Evolutionary conservation across 1,284 basidiomycete species (phyloP).

Genomic region (Butyriboletus regius): DNA sequence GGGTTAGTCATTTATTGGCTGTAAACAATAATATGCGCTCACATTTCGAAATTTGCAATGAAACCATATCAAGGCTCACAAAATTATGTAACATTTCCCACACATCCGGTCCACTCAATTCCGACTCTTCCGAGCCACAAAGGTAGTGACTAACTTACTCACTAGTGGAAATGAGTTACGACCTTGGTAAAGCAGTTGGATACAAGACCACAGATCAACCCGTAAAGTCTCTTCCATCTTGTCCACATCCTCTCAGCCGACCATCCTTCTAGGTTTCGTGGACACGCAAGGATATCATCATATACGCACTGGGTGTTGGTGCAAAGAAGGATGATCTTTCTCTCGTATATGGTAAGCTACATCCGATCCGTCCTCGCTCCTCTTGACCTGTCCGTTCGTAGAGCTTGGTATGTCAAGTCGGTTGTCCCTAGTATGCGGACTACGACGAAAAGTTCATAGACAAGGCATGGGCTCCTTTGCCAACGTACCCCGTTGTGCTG

Average conservation of each 20-base stretch:
- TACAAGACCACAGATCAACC: slow-evolving; percentile 17
- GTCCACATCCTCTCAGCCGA: background rate
- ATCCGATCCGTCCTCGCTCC: background rate
- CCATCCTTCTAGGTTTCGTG: slow-evolving; percentile 24
- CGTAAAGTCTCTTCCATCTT: slow-evolving; percentile 5
- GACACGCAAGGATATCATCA: slow-evolving; percentile 31
- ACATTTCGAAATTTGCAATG: too few relatives aligned
- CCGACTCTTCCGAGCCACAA: too few relatives aligned
- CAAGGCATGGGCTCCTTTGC: slow-evolving; percentile 46
- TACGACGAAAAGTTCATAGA: slow-evolving; percentile 28
- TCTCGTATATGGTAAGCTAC: slow-evolving; percentile 26
- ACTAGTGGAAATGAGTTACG: slow-evolving; percentile 20
- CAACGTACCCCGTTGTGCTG: slow-evolving; percentile 51
- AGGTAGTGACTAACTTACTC: too few relatives aligned
- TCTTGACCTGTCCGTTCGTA: slow-evolving; percentile 5
- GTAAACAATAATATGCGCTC: too few relatives aligned
- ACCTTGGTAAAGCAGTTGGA: slow-evolving; percentile 27
- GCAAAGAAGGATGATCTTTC: slow-evolving; percentile 30
- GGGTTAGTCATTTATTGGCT: too few relatives aligned
- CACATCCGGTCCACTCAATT: background rate
- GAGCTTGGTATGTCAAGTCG: slow-evolving; percentile 27
- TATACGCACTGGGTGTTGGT: slow-evolving; percentile 28
- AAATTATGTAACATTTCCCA: too few relatives aligned
- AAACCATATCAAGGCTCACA: too few relatives aligned
- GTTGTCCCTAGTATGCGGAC: background rate